These are phyloP conservation scores for Myriangium duriaei DNA, from an alignment of 2,329 filamentous ascomycete genomes.

Conservation along the genomic window DNA sequence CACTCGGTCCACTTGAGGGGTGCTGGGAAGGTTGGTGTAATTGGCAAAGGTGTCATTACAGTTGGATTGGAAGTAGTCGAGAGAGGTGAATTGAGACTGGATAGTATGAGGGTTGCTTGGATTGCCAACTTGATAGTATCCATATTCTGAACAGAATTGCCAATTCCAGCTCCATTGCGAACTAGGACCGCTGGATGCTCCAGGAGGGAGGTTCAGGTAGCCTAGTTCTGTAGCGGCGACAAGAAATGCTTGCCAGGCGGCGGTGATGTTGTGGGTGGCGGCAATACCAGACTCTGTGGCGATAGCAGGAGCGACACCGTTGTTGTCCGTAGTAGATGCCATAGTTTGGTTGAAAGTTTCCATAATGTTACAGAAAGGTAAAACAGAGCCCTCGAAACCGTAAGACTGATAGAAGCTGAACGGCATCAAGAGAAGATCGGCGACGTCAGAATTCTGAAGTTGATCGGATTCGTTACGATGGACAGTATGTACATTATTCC, in stretches of 20 bases:
- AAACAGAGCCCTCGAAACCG: constrained; percentile 13
- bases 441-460: constrained; percentile 10
- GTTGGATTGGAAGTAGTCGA: constrained; percentile 9
- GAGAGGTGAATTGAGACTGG: constrained; percentile 11
- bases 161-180: constrained; percentile 13
- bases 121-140: constrained; percentile 14
- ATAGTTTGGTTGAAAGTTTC: constrained; percentile 13
- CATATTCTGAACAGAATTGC: constrained; percentile 15
- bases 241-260: constrained; percentile 11
- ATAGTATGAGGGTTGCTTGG: constrained; percentile 13
- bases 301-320: constrained; percentile 11
- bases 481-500: constrained; percentile 6
- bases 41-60: constrained; percentile 13
- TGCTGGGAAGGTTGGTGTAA: constrained; percentile 7
- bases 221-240: constrained; percentile 13
- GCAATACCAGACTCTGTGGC: constrained; percentile 14
- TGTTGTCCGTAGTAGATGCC: constrained; percentile 11
- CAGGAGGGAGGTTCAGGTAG: constrained; percentile 12
- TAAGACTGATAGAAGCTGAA: constrained; percentile 14
- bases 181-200: constrained; percentile 9
- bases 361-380: constrained; percentile 15
- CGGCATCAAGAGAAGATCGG: constrained; percentile 6
- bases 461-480: constrained; percentile 10
- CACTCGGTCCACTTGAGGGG: constrained; percentile 9
- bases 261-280: constrained; percentile 12